Conservation (phyloP, 208 protist genomes). For the Wallacemonas collosoma region DNA sequence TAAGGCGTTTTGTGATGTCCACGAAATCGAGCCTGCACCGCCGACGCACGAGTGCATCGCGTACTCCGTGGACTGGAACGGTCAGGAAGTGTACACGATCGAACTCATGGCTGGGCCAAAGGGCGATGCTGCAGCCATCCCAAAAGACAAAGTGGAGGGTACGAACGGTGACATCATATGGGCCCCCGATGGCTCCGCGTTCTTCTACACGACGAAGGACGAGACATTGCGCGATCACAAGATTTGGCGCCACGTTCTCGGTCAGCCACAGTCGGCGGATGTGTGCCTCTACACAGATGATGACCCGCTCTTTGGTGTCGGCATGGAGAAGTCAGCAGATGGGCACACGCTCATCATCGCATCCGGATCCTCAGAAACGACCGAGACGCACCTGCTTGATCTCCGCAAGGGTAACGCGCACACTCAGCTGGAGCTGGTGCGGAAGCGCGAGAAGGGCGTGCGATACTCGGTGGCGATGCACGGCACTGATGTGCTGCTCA, state of each 20-base stretch:
- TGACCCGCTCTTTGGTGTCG: slow-evolving; percentile 73
- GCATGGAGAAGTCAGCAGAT: slow-evolving; percentile 58
- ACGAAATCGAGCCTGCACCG: slow-evolving; percentile 51
- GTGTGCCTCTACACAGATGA: slow-evolving; percentile 80
- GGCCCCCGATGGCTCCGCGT: slow-evolving; percentile 53
- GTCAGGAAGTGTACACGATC: slow-evolving; percentile 88
- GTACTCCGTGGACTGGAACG: slow-evolving; percentile 85
- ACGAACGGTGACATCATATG: slow-evolving; percentile 82
- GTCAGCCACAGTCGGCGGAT: slow-evolving; percentile 66
- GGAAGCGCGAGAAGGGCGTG: slow-evolving; percentile 73
- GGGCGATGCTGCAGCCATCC: slow-evolving; percentile 20
- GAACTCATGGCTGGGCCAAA: slow-evolving; percentile 38
- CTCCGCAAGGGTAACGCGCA: slow-evolving; percentile 60
- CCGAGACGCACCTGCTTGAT: slow-evolving; percentile 78
- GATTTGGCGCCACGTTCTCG: slow-evolving; percentile 87
- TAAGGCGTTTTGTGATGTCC: slow-evolving; percentile 78
- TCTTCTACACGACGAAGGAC: slow-evolving; percentile 90
- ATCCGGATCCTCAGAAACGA: slow-evolving; percentile 76
- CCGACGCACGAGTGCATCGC: slow-evolving; percentile 64
- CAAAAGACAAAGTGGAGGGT: slow-evolving; percentile 57
- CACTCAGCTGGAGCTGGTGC: slow-evolving; percentile 65
- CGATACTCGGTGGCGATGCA: slow-evolving; percentile 82
- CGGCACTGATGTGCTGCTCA: slow-evolving; percentile 64
- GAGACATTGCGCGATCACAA: slow-evolving; percentile 76
- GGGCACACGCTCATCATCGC: slow-evolving; percentile 65